Evolutionary conservation across 441 rosid genomes (phyloP).

Genomic region (Viola pubescens): DNA sequence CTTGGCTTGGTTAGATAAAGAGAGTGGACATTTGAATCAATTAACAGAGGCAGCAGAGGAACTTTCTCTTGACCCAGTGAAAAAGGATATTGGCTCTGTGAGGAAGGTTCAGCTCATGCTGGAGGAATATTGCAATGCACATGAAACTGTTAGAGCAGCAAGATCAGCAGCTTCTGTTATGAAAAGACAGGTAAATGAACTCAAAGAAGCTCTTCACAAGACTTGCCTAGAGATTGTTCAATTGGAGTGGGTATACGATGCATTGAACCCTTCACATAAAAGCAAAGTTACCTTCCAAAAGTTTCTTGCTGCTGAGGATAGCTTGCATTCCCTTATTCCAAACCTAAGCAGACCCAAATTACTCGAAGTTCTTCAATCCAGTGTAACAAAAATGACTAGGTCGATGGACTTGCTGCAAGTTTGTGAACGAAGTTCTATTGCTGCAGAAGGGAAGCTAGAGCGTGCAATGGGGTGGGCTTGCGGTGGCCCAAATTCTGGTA

Average conservation of each 20-base stretch:
- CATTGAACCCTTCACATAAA: conserved; percentile 55
- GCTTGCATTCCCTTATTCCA: conserved; percentile 44
- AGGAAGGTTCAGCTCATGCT: conserved; percentile 73
- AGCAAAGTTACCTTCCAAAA: conserved; percentile 55
- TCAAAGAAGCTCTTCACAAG: conserved; percentile 64
- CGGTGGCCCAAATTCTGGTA: conserved; percentile 67
- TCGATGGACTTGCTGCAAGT: conserved; percentile 75
- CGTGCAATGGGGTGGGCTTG: conserved; percentile 99
- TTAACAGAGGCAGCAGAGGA: conserved; percentile 39
- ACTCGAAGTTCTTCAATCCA: conserved; percentile 64
- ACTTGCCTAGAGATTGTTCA: conserved; percentile 77
- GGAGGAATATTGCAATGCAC: conserved; percentile 85
- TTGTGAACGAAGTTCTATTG: conserved; percentile 61
- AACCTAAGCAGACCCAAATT: conserved; percentile 65
- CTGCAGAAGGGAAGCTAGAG: conserved; percentile 92
- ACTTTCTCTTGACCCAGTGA: conserved; percentile 35
- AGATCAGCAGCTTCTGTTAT: conserved; percentile 68
- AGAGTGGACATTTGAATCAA: conserved; percentile 35
- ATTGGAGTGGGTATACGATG: conserved; percentile 92
- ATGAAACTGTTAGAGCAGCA: conserved; percentile 87
- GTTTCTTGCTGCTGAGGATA: conserved; percentile 49
- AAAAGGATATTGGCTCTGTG: conserved; percentile 42
- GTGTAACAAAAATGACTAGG: conserved; percentile 55
- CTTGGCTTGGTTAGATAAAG: conserved; percentile 61
- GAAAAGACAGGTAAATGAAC: conserved; percentile 73